phyloP scores from a whole-genome alignment of 1,284 basidiomycete species.

The Ustilago curta region DNA sequence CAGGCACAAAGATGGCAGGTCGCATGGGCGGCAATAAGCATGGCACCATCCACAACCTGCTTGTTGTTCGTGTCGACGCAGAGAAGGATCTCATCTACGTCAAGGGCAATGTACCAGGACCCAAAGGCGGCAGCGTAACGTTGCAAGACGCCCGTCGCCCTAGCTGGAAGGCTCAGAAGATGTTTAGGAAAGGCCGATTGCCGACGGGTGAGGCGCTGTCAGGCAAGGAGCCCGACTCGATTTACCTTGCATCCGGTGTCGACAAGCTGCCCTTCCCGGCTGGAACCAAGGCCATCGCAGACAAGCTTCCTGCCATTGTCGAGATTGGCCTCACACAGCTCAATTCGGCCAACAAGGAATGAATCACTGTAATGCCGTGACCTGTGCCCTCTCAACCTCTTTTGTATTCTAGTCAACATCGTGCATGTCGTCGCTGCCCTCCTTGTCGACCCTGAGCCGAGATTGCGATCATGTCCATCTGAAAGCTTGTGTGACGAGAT shows the following conservation, averaged over 20 bases:
- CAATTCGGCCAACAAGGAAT: slow-evolving; percentile 35
- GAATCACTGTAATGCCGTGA: not conserved
- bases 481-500: no score
- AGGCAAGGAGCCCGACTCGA: slow-evolving; percentile 77
- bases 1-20: slow-evolving; percentile 98
- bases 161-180: slow-evolving; percentile 63
- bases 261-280: slow-evolving; percentile 90
- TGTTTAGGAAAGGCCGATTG: slow-evolving; percentile 61
- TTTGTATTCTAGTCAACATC: slow-evolving; percentile 39
- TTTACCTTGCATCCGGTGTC: slow-evolving; percentile 85
- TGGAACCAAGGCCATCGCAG: slow-evolving; percentile 83
- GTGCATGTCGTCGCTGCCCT: not conserved
- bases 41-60: slow-evolving; percentile 78
- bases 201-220: slow-evolving; percentile 75
- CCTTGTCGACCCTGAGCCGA: no score
- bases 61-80: slow-evolving; percentile 88
- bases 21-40: slow-evolving; percentile 79
- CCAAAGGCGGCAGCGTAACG: slow-evolving; percentile 72
- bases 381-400: not conserved
- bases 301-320: slow-evolving; percentile 70
- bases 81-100: slow-evolving; percentile 88
- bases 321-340: slow-evolving; percentile 59
- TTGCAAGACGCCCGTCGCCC: slow-evolving; percentile 66
- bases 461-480: not conserved
- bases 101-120: slow-evolving; percentile 74